Conservation (phyloP, 2,329 filamentous ascomycete genomes). For the Zymoseptoria ardabiliae region DNA sequence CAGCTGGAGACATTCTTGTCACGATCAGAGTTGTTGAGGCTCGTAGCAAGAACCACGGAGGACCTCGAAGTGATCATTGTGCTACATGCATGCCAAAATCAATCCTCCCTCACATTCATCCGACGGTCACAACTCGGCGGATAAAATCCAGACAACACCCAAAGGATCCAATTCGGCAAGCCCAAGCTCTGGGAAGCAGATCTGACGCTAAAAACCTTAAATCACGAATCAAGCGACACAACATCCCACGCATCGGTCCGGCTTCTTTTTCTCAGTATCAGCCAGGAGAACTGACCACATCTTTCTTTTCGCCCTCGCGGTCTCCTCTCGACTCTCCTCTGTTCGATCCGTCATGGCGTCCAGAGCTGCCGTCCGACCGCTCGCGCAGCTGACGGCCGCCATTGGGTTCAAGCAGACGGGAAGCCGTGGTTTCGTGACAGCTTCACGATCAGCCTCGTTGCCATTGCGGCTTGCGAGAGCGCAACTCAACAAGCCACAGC, state of each 20-base stretch:
- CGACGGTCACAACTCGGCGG: background rate
- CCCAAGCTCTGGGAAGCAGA: background rate
- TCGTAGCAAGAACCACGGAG: background rate
- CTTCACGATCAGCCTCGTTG: slow-evolving; percentile 8
- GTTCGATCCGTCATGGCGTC: slow-evolving; percentile 19
- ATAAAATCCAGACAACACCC: background rate
- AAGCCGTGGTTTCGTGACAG: slow-evolving; percentile 19
- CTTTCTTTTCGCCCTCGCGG: slow-evolving; percentile 1
- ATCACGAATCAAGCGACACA: background rate
- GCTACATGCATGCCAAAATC: too few species aligned
- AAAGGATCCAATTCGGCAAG: background rate
- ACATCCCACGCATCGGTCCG: background rate
- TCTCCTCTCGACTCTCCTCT: slow-evolving; percentile 5
- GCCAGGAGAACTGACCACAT: background rate
- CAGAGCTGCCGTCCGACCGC: slow-evolving; percentile 19
- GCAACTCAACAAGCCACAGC: slow-evolving; percentile 9
- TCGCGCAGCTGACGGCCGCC: slow-evolving; percentile 20
- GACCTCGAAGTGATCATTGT: background rate
- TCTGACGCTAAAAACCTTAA: background rate
- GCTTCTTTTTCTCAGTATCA: background rate
- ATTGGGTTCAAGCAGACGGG: slow-evolving; percentile 17
- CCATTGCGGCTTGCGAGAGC: slow-evolving; percentile 8
- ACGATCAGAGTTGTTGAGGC: background rate
- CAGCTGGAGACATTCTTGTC: background rate
- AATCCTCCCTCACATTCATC: background rate